Percentiles rank a stretch among this genome's conserved stretches.
These are phyloP conservation scores for Floccularia luteovirens DNA, from an alignment of 768 basidiomycete genomes.

Conservation along the genomic window DNA sequence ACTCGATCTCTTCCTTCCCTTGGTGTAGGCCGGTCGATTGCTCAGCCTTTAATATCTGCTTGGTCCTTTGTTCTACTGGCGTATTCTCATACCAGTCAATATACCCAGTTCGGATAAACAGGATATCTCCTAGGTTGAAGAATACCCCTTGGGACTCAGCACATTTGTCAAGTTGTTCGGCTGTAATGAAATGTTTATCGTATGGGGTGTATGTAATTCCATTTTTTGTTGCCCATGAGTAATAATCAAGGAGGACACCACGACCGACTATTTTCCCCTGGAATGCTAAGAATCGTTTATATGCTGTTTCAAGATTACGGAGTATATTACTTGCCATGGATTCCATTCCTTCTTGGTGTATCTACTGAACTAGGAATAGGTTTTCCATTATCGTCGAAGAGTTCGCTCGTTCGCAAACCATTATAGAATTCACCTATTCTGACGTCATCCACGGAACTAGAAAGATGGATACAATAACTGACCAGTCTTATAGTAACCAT, in stretches of 20 bases:
- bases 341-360: constrained; percentile 14
- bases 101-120: constrained; percentile 17
- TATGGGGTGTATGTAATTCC: constrained; percentile 11
- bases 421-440: constrained; percentile 15
- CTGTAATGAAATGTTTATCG: constrained; percentile 11
- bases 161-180: constrained; percentile 12
- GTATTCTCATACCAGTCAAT: constrained; percentile 10
- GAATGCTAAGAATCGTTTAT: constrained; percentile 7
- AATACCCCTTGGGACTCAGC: constrained; percentile 11
- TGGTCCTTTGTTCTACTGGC: constrained; percentile 2
- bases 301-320: neutral
- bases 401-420: constrained; percentile 10
- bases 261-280: constrained; percentile 18
- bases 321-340: constrained; percentile 9
- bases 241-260: constrained; percentile 16
- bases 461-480: constrained; percentile 4
- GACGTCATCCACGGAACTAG: neutral
- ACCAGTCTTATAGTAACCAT: constrained; percentile 13
- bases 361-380: constrained; percentile 9
- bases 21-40: constrained; percentile 12
- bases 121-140: constrained; percentile 15
- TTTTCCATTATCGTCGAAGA: constrained; percentile 9
- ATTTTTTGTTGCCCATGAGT: constrained; percentile 11
- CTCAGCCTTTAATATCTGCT: no score
- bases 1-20: constrained; percentile 13